Conservation (phyloP, 1,139 yeast genomes). For the Diutina sp. region DNA sequence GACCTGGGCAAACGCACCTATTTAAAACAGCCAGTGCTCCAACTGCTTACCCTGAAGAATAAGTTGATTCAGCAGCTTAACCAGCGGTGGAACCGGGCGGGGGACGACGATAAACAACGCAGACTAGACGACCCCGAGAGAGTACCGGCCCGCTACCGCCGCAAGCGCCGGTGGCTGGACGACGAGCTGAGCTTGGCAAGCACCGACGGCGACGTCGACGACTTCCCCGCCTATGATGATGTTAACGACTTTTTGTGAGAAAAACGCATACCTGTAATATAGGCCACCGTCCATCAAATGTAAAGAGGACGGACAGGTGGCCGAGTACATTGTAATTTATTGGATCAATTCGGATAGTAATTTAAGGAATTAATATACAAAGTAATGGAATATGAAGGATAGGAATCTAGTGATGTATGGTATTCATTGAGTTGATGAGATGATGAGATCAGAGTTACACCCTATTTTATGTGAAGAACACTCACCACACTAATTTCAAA, state of each 20-base stretch:
- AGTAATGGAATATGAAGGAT: too few relatives aligned
- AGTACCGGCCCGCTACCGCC: not conserved
- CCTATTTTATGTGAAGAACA: too few relatives aligned
- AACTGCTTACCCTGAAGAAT: not conserved
- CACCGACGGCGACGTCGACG: not conserved
- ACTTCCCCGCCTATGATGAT: not conserved
- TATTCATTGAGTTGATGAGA: too few relatives aligned
- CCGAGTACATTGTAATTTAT: too few relatives aligned
- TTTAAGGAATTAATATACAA: too few relatives aligned
- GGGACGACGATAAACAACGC: not conserved
- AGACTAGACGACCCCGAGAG: not conserved
- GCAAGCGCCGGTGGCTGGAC: conserved; percentile 2
- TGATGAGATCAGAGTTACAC: too few relatives aligned
- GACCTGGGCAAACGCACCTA: conserved; percentile 2
- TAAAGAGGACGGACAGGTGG: too few relatives aligned
- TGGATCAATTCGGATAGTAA: too few relatives aligned
- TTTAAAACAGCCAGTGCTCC: not conserved
- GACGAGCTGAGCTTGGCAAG: not conserved
- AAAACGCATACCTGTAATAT: not conserved
- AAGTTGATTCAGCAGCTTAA: not conserved
- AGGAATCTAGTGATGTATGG: too few relatives aligned
- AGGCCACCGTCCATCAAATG: not conserved
- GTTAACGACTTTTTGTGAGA: not conserved
- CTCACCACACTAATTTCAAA: too few relatives aligned
- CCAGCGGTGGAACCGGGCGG: not conserved